These are phyloP conservation scores for Oryza brachyantha DNA, from an alignment of 176 grass and related monocot species.

Conservation along the genomic window DNA sequence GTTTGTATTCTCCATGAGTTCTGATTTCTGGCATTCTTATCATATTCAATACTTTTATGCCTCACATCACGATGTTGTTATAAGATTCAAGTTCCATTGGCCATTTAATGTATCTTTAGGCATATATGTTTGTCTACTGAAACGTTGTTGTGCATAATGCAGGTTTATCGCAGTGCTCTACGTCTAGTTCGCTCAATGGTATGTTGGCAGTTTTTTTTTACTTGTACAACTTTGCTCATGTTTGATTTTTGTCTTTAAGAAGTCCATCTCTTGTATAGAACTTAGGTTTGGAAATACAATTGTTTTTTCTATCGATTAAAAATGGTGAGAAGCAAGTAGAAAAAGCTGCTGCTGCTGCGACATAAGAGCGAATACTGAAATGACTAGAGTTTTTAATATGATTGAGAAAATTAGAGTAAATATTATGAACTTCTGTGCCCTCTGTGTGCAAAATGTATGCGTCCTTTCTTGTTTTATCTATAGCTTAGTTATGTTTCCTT, in stretches of 20 bases:
- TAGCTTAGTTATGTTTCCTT: neutral
- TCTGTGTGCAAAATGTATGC: neutral
- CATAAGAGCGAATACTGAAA: neutral
- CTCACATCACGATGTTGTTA: neutral
- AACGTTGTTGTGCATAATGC: conserved; percentile 33
- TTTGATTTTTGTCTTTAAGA: neutral
- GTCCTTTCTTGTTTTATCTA: neutral
- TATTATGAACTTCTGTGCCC: neutral
- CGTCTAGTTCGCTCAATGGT: conserved; percentile 84
- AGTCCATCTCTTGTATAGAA: neutral
- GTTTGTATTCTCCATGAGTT: neutral
- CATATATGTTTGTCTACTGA: neutral
- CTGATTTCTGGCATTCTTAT: neutral
- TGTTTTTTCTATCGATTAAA: neutral
- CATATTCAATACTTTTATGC: neutral
- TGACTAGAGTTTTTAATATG: neutral
- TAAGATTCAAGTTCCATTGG: neutral
- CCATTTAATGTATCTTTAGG: neutral
- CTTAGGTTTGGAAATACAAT: neutral
- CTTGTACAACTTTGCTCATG: neutral
- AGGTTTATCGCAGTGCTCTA: conserved; percentile 82
- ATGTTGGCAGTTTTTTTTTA: conserved; percentile 13
- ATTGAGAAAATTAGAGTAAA: neutral
- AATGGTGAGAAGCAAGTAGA: neutral
- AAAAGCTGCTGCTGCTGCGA: neutral